These are phyloP conservation scores for Penicillium sp. DNA, from an alignment of 2,329 filamentous ascomycete species.

Conservation along the genomic window DNA sequence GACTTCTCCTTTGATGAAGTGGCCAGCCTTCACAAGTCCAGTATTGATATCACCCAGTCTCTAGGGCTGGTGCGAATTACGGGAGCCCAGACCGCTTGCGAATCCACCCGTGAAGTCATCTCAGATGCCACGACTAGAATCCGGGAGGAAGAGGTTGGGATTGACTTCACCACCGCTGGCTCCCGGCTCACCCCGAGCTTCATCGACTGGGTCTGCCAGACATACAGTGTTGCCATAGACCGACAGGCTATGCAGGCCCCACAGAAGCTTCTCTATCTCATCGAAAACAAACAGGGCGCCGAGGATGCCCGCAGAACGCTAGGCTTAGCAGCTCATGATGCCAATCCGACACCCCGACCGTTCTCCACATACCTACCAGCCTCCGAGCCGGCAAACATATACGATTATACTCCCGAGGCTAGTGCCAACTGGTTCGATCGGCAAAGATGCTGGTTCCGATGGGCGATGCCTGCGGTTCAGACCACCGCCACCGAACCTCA, in stretches of 20 bases:
- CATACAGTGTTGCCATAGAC: constrained; percentile 33
- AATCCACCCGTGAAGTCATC: constrained; percentile 36
- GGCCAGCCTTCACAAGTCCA: constrained; percentile 34
- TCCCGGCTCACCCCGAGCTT: constrained; percentile 26
- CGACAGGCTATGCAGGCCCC: constrained; percentile 14
- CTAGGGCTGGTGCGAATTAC: constrained; percentile 38
- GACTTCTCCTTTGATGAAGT: constrained; percentile 40
- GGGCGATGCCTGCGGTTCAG: constrained; percentile 32
- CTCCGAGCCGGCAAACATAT: constrained; percentile 26
- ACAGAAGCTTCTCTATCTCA: constrained; percentile 34
- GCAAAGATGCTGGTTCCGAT: constrained; percentile 39
- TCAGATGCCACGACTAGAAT: constrained; percentile 32
- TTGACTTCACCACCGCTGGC: constrained; percentile 18
- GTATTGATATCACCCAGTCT: constrained; percentile 37
- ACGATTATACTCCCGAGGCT: constrained; percentile 24
- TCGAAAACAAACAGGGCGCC: constrained; percentile 31
- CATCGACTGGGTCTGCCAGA: constrained; percentile 34
- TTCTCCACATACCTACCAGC: constrained; percentile 39
- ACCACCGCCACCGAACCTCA: constrained; percentile 15
- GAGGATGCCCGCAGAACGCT: constrained; percentile 37
- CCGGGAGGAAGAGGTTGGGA: constrained; percentile 28
- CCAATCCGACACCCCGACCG: constrained; percentile 18
- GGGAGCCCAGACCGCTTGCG: constrained; percentile 32
- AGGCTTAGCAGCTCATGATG: constrained; percentile 30
- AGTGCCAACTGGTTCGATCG: constrained; percentile 33